Base-by-base conservation (phyloP, 805 yeast genomes). In the Candida nemodendra region DNA sequence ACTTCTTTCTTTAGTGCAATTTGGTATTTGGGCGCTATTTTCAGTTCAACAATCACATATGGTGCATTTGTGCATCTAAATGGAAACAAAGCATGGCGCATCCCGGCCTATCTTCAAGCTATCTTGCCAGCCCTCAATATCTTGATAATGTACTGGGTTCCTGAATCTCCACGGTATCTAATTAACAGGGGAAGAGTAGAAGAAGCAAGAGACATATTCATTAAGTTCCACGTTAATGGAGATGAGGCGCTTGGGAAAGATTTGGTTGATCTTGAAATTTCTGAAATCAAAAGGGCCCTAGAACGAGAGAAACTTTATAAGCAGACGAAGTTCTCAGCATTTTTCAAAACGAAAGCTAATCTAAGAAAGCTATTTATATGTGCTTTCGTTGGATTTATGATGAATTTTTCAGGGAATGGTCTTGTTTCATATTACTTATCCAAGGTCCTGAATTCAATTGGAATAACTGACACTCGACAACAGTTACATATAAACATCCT, bases 401-500 rank as follows among this genome's bases (percentile, higher is more conserved):
- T 58, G 62, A 68, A 62, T 38, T 52, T 64, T 25, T 64, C 70
- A 4, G 74, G 74, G 45, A 67, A 68, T 45, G 71, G 70, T 40
- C 54, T 69, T 36, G 70, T 69, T 14, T 62, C 72, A 4, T 69
- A 68, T 61, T 69, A 69, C 54, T 52, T 69, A 36, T 61, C 6
- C 36, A 48, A 3, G 70, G 79, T 76, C 14, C 64, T 76, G 45
- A 51, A 57, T 42, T 69, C 77, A 18, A 71, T 76, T 53, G 80
- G 81, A 42, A 71, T 75, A 47, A 73, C 74, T 31, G 62, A 62
- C 12, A 58, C 65, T 21, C 54, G 53, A 18, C 53, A 58, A 37
- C 76, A 75, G 56, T 62, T 73, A 37, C 54, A 67, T 34, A 69
- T 74, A 51, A 74, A 75, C 52, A 78, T 74, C 40, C 68, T 69